A percentile compares a stretch with the other conserved stretches of the same genome.
phyloP scores from a whole-genome alignment of 2,329 filamentous ascomycete genomes.

The Sporothrix inflata region DNA sequence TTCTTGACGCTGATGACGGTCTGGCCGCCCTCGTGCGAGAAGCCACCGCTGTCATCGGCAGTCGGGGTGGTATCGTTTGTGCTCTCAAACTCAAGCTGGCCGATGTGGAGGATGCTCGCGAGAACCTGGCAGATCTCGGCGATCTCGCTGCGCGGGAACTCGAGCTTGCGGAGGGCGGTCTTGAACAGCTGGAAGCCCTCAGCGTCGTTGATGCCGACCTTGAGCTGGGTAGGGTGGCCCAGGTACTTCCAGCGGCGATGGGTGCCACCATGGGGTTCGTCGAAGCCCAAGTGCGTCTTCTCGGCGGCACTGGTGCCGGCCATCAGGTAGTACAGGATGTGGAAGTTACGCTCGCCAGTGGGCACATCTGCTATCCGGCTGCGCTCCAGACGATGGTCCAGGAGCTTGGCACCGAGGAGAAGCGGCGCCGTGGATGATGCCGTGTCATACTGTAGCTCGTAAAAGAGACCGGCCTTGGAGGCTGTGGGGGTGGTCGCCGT shows the following conservation, averaged over 20 bases:
- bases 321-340: conserved; percentile 92
- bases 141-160: conserved; percentile 91
- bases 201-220: conserved; percentile 93
- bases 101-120: conserved; percentile 93
- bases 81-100: conserved; percentile 90
- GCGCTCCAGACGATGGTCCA: conserved; percentile 90
- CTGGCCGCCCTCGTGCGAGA: conserved; percentile 91
- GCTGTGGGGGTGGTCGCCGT: conserved; percentile 93
- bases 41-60: conserved; percentile 91
- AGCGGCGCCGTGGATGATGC: conserved; percentile 81
- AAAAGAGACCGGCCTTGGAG: conserved; percentile 92
- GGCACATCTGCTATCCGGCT: conserved; percentile 90
- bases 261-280: conserved; percentile 50
- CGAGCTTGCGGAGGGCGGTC: conserved; percentile 88
- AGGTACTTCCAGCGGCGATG: conserved; percentile 94
- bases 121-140: conserved; percentile 96
- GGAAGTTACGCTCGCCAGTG: conserved; percentile 94
- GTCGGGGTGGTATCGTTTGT: conserved; percentile 76
- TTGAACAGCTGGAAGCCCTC: conserved; percentile 98
- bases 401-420: conserved; percentile 88
- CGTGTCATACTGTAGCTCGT: conserved; percentile 96
- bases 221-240: conserved; percentile 93
- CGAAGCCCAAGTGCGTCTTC: conserved; percentile 77
- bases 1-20: conserved; percentile 88
- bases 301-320: conserved; percentile 90